Conservation (phyloP, 108 stramenopile species). For the Mayamaea pseudoterrestris region DNA sequence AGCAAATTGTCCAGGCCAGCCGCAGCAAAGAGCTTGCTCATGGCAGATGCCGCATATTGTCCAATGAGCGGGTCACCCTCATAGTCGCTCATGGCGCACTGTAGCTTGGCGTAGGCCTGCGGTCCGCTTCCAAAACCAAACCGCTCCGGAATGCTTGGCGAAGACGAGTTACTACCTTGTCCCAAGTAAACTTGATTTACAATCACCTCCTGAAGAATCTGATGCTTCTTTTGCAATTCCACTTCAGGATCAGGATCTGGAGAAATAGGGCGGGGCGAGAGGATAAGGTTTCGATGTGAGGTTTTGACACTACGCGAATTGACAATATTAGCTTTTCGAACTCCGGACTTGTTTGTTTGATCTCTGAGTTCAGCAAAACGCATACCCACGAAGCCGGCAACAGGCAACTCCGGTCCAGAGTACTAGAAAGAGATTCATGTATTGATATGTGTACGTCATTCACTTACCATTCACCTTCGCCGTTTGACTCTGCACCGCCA, state of each 20-base stretch:
- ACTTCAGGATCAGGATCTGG: slow-evolving; percentile 30
- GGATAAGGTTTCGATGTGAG: too few species aligned
- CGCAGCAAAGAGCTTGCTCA: slow-evolving; percentile 59
- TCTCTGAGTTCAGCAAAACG: too few species aligned
- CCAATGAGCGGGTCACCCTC: slow-evolving; percentile 75
- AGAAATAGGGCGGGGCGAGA: not conserved
- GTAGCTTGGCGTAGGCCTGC: slow-evolving; percentile 71
- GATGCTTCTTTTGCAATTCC: slow-evolving; percentile 63
- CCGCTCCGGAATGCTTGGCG: slow-evolving; percentile 42
- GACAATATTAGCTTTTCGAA: too few species aligned
- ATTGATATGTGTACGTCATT: not conserved
- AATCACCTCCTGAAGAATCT: slow-evolving; percentile 60
- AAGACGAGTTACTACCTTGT: too few species aligned
- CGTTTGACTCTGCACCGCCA: slow-evolving; percentile 38
- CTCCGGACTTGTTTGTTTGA: too few species aligned
- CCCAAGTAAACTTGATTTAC: slow-evolving; percentile 71
- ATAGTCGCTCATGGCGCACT: slow-evolving; percentile 73
- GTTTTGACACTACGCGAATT: too few species aligned
- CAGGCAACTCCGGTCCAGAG: not conserved
- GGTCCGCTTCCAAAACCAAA: slow-evolving; percentile 61
- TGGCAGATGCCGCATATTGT: slow-evolving; percentile 70
- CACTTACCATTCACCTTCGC: slow-evolving; percentile 6
- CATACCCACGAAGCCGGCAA: too few species aligned
- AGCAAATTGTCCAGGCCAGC: slow-evolving; percentile 69
- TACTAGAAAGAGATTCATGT: too few species aligned